phyloP scores from a whole-genome alignment of 75 land plant genomes.

The Sequoiadendron giganteum region DNA sequence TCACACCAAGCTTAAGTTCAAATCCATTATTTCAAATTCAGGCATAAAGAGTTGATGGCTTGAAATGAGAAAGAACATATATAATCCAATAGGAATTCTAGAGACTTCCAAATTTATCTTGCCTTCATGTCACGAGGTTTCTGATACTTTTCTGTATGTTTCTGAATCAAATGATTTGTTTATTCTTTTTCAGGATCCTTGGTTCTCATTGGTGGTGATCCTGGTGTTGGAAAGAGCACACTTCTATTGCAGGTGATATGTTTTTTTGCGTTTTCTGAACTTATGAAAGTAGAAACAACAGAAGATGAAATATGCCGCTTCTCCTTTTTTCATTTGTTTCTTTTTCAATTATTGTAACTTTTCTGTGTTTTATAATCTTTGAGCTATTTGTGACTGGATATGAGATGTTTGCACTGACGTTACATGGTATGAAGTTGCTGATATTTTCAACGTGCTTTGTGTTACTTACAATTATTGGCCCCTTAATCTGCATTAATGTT shows the following conservation, averaged over 20 bases:
- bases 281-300: not conserved
- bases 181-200: slow-evolving; percentile 60
- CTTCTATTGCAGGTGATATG: slow-evolving; percentile 76
- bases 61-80: no score
- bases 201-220: slow-evolving; percentile 93
- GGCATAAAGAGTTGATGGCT: no score
- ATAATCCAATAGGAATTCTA: no score
- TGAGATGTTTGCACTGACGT: not conserved
- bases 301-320: not conserved
- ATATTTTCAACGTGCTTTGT: not conserved
- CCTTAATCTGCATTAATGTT: not conserved
- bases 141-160: not conserved
- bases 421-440: not conserved
- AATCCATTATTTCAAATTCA: no score
- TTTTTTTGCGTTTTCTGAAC: not conserved
- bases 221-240: slow-evolving; percentile 98
- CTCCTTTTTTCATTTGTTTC: not conserved
- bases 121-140: not conserved
- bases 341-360: not conserved
- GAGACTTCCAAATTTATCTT: no score
- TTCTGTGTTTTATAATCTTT: not conserved
- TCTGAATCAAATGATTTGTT: not conserved
- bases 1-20: no score
- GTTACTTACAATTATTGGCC: not conserved
- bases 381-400: not conserved